Evolutionary conservation across 441 rosid species (phyloP), one percentile per base, ranked within the genome.

Genomic region (Erodium moschatum): DNA sequence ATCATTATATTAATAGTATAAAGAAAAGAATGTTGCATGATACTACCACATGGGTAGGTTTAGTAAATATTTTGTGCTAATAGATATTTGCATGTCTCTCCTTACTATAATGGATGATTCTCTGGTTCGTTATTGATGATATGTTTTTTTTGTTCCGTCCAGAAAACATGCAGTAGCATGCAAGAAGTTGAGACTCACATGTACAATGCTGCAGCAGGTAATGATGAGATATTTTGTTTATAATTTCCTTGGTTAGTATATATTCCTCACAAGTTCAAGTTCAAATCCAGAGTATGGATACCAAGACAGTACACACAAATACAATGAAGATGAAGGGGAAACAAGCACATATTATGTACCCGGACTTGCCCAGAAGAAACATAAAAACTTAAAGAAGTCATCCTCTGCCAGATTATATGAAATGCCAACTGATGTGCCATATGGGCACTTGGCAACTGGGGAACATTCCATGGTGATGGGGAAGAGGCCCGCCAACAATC

Each of bases 241-340:
- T 62, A 50, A 50, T 60, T 72, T 66, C 72, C 61, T 56, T n/a
- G 77, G 52, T 71, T 78, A 19, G 27, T 35, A 69, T 70, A 7
- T 78, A 38, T 72, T 75, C 60, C 74, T 80, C 20, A 80, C 72
- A 70, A 67, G 19, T 84, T 76, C 44, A 52, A 73, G 52, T 67
- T 66, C 52, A 48, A 67, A 65, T 74, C 67, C 83, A 88, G 97
- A 88, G 64, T 78, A 78, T 78, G 88, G 77, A 66, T 90, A 87
- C 75, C 76, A 71, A 61, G 87, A 79, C 65, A 77, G 69, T 80
- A 6, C 13, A 44, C 7, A 11, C 8, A 77, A 72, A 15, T 88
- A 85, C 66, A 86, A 90, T 72, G 98, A 96, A 70, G 97, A 90
- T 77, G 99, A 92, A 78, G 96, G 86, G 69, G 98, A 88, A 81